Base-by-base conservation (phyloP, 495 filamentous ascomycete genomes). In the Polyplosphaeria fusca region DNA sequence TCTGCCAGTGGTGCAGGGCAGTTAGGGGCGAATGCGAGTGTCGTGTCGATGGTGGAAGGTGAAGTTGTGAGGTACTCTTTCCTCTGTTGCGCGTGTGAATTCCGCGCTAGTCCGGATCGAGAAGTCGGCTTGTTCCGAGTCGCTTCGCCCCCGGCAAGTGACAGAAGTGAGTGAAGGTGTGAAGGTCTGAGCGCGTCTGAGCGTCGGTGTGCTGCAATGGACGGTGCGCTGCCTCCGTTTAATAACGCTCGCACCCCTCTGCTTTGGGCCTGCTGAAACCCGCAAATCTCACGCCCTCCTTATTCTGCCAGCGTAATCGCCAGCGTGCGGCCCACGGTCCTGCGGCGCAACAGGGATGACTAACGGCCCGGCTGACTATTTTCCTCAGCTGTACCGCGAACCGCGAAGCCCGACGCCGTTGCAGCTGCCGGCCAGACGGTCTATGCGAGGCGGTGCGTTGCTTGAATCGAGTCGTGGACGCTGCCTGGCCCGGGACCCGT, bases 41-140 rank as follows among this genome's bases (percentile, higher is more conserved):
- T 18, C 16, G 49, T 56, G 47, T n/a, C n/a, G n/a, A n/a, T n/a
- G n/a, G n/a, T n/a, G n/a, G n/a, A 53, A 44, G 60, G 52, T 52
- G 54, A 52, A 58, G 42, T 54, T 58, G 58, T 48, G 42, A 54
- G 41, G 58, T 62, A 62, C 58, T 59, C 55, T 49, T 59, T 40
- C 22, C 52, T 53, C 55, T 50, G 55, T 50, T 59, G 60, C 60
- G 54, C 55, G 60, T 64, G 43, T 54, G 55, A 45, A 47, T 60
- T 60, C 43, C 16, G 19, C 51, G 51, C 61, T 64, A 64, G 56
- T 18, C 61, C 56, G 39, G 40, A 47, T 44, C 16, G n/a, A 47
- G 38, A 42, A 42, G 11, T 20, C 45, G 55, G 55, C 26, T 55
- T 43, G 18, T 55, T 58, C 54, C 60, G 58, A 57, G 47, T 58